A percentile compares a stretch with the other conserved stretches of the same genome.
phyloP scores from a whole-genome alignment of 2,329 filamentous ascomycete genomes.

The Raffaelea albimanens region DNA sequence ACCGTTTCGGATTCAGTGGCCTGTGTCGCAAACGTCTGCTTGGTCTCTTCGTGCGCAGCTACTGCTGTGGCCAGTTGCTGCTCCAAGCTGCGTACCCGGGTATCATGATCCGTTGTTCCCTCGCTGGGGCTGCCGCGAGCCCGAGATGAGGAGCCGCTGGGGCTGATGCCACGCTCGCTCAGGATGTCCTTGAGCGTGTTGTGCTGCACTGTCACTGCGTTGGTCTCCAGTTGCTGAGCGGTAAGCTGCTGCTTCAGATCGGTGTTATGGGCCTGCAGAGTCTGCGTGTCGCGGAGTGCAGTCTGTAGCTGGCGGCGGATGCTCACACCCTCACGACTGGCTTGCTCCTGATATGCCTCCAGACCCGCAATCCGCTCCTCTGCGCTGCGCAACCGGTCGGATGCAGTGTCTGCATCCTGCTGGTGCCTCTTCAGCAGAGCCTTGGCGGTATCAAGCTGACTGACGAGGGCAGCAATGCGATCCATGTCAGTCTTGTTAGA shows the following conservation, averaged over 20 bases:
- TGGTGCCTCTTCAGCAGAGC: slow-evolving; percentile 80
- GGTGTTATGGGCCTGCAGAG: slow-evolving; percentile 68
- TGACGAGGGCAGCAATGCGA: slow-evolving; percentile 64
- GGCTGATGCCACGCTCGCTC: slow-evolving; percentile 77
- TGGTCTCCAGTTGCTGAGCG: slow-evolving; percentile 84
- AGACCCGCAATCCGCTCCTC: slow-evolving; percentile 95
- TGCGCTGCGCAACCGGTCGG: slow-evolving; percentile 81
- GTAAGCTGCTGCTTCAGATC: slow-evolving; percentile 77
- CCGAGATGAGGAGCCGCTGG: slow-evolving; percentile 55
- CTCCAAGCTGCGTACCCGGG: slow-evolving; percentile 75
- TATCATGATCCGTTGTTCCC: slow-evolving; percentile 59
- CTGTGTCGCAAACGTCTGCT: slow-evolving; percentile 64
- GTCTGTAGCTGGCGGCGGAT: slow-evolving; percentile 85
- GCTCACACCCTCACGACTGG: slow-evolving; percentile 81
- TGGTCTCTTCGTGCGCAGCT: slow-evolving; percentile 79
- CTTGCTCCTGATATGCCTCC: slow-evolving; percentile 95
- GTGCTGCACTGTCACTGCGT: slow-evolving; percentile 85
- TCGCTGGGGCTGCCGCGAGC: slow-evolving; percentile 66
- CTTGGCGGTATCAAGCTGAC: slow-evolving; percentile 71
- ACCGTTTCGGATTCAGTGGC: slow-evolving; percentile 79
- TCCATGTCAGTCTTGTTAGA: slow-evolving; percentile 44
- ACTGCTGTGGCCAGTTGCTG: slow-evolving; percentile 70
- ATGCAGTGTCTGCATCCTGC: slow-evolving; percentile 73
- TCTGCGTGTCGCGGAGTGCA: slow-evolving; percentile 72
- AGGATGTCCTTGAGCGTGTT: slow-evolving; percentile 89